Base-by-base conservation (phyloP, 2,329 filamentous ascomycete species). In the Didymella arachidicola region DNA sequence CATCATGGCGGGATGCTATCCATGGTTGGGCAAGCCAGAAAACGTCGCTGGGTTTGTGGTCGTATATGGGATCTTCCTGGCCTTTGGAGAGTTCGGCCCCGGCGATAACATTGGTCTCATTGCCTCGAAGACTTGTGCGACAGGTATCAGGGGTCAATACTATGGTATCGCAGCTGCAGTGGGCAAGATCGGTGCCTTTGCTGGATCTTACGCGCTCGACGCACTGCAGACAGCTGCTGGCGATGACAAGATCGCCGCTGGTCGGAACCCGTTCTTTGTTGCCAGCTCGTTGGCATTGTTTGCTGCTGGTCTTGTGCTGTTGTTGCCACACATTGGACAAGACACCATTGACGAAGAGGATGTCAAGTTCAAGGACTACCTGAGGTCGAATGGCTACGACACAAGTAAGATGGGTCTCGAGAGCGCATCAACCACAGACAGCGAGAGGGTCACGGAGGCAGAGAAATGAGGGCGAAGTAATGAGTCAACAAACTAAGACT, bases 211-310 rank as follows among this genome's bases (percentile, higher is more conserved):
- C 68, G 87, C 95, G 12, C 92, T 95, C 71, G 89, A 89, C 0
- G 85, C 92, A 59, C 78, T 84, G 19, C 82, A 79, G 55, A 74
- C 68, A 27, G 68, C 71, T 27, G 75, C 74, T 2, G 72, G 75
- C 7, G 64, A 71, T n/a, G 72, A 75, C 48, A 51, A 63, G 32
- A 69, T 72, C 19, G 73, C 85, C 19, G 82, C 83, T 5, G 91
- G 91, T 0, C 92, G 97, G 73, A 92, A 96, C 66, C 93, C 93
- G 0, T 97, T 97, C 79, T 97, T 88, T 76, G 91, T 97, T n/a
- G 89, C 88, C 2, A 90, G 88, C 38, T 81, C 85, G 25, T 77
- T 97, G 54, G 95, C 91, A 66, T 80, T 97, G 47, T 89, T 87
- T 2, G 92, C 91, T 0, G 77, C 79, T 10, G 74, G 93, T 27